Evolutionary conservation across 371 early-diverging fungal species (phyloP).

Genomic region (Mucor lusitanicus): DNA sequence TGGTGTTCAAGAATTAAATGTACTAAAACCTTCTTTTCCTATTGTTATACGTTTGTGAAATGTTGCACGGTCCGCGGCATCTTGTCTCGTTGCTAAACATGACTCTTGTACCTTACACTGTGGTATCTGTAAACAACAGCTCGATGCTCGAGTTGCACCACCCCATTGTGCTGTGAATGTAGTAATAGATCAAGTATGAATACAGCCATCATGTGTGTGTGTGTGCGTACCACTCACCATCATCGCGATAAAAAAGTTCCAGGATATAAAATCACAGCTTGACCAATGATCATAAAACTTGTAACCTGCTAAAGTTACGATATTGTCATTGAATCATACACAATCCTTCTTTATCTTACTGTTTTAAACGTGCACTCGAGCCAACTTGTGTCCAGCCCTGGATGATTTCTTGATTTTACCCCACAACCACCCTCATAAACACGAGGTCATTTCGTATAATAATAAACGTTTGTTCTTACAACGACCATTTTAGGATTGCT

Average conservation of each 20-base stretch:
- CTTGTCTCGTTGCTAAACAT: not conserved
- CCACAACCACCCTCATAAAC: not conserved
- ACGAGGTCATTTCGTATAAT: not conserved
- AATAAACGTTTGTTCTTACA: not conserved
- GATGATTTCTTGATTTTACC: not conserved
- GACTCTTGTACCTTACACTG: not conserved
- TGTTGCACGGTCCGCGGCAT: not conserved
- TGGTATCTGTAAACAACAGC: not conserved
- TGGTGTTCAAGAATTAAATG: not conserved
- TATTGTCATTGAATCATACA: not conserved
- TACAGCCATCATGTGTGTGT: not conserved
- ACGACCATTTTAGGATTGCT: not conserved
- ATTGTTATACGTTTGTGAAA: conserved; percentile 6
- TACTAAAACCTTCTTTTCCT: not conserved
- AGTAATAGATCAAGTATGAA: not conserved
- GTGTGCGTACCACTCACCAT: not conserved
- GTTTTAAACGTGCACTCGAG: not conserved
- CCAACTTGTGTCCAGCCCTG: not conserved
- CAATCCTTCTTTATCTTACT: not conserved
- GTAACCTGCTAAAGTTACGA: not conserved
- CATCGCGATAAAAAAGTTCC: not conserved
- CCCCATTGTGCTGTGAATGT: not conserved
- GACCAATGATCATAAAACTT: not conserved
- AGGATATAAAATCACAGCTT: not conserved
- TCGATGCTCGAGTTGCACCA: not conserved